Conservation (phyloP, 2,329 filamentous ascomycete genomes). For the Aspergillus ochraceoroseus region DNA sequence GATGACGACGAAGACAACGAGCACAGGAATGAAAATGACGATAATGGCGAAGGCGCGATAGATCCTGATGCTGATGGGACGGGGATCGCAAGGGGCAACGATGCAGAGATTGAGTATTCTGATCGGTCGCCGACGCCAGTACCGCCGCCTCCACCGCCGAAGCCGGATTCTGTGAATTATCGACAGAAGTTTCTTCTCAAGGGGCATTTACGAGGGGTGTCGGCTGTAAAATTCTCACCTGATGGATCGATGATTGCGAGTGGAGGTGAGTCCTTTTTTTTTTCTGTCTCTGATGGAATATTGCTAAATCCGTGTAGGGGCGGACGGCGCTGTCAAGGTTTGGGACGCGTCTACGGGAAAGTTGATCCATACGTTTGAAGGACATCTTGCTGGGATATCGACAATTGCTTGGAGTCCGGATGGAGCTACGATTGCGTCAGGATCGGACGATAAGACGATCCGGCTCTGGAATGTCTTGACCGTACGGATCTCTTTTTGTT, state of each 20-base stretch:
- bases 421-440: slow-evolving; percentile 78
- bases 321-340: slow-evolving; percentile 84
- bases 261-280: slow-evolving; percentile 52
- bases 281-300: background rate
- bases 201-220: slow-evolving; percentile 74
- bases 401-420: slow-evolving; percentile 94
- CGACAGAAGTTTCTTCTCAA: slow-evolving; percentile 63
- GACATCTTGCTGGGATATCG: slow-evolving; percentile 87
- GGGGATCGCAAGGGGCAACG: slow-evolving; percentile 15
- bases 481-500: slow-evolving; percentile 26
- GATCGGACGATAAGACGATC: slow-evolving; percentile 94
- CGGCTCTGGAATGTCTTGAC: slow-evolving; percentile 74
- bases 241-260: slow-evolving; percentile 86
- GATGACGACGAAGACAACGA: slow-evolving; percentile 1
- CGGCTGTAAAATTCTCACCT: slow-evolving; percentile 84
- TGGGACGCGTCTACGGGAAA: slow-evolving; percentile 77
- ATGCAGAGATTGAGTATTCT: slow-evolving; percentile 21
- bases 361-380: slow-evolving; percentile 82
- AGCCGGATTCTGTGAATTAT: slow-evolving; percentile 62
- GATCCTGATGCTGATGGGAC: slow-evolving; percentile 1
- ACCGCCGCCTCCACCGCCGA: slow-evolving; percentile 42
- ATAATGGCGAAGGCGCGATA: background rate
- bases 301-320: slow-evolving; percentile 46
- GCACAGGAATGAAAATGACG: slow-evolving; percentile 3
- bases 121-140: slow-evolving; percentile 36